Conservation (phyloP, 768 basidiomycete species). For the Amyloporia xantha region DNA sequence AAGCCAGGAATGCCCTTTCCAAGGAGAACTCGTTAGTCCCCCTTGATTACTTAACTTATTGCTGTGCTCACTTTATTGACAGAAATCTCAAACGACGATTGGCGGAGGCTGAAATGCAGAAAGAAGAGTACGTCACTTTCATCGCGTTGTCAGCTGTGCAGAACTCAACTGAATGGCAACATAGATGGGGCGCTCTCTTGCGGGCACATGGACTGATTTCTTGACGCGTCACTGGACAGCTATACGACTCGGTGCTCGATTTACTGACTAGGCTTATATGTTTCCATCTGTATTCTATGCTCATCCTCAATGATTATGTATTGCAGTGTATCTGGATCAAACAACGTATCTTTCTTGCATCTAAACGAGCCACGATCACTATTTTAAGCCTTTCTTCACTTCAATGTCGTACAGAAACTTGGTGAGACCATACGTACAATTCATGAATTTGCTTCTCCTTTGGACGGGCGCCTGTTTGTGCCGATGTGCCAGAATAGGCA, state of each 20-base stretch:
- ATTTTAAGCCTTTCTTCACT: too few relatives aligned
- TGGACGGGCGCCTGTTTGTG: too few relatives aligned
- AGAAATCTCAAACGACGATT: constrained; percentile 68
- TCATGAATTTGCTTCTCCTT: too few relatives aligned
- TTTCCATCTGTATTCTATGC: not conserved
- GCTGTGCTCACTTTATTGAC: not conserved
- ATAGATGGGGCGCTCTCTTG: constrained; percentile 64
- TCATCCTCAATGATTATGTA: not conserved
- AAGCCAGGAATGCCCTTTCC: constrained; percentile 61
- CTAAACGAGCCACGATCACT: too few relatives aligned
- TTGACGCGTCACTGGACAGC: constrained; percentile 11
- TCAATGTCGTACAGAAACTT: too few relatives aligned
- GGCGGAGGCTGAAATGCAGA: constrained; percentile 65
- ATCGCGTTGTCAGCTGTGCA: constrained; percentile 8
- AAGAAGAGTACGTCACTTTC: constrained; percentile 60
- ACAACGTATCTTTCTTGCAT: not conserved
- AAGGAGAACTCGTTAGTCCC: constrained; percentile 74
- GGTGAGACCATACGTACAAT: too few relatives aligned
- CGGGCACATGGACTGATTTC: constrained; percentile 39
- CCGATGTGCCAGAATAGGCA: too few relatives aligned
- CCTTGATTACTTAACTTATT: not conserved
- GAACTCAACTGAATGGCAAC: constrained; percentile 4
- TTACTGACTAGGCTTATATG: not conserved
- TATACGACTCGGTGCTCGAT: not conserved
- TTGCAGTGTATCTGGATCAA: not conserved